These are phyloP conservation scores for Wolfiporia cocos DNA, from an alignment of 1,284 basidiomycete genomes.

Conservation along the genomic window DNA sequence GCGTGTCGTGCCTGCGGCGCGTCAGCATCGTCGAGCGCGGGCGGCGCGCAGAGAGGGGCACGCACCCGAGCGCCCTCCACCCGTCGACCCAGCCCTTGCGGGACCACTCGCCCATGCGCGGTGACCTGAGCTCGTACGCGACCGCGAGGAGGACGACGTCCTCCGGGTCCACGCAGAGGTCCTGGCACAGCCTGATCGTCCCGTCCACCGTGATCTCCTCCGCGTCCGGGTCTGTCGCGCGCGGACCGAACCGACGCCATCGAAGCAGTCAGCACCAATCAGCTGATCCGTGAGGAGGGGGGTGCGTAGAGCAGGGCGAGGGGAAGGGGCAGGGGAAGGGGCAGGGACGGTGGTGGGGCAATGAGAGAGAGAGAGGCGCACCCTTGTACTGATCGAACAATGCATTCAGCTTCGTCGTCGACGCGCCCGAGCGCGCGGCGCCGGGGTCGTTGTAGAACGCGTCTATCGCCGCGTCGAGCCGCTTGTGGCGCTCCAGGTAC, in stretches of 20 bases:
- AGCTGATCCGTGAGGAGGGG: no score
- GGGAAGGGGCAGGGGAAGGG: no score
- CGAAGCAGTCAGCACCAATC: no score
- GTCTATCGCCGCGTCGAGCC: constrained; percentile 72
- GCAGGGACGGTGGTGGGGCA: no score
- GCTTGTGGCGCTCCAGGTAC: constrained; percentile 66
- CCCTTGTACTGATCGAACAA: constrained; percentile 82
- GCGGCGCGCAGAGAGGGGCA: constrained; percentile 4
- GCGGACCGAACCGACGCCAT: neutral
- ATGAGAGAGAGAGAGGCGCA: no score
- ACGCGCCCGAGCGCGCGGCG: constrained; percentile 28
- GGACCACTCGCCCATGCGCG: constrained; percentile 71
- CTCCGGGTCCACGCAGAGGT: constrained; percentile 64
- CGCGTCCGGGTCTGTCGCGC: constrained; percentile 42
- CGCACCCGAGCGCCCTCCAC: constrained; percentile 67
- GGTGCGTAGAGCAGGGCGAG: no score
- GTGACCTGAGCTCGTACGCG: constrained; percentile 73
- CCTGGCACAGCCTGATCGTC: constrained; percentile 67
- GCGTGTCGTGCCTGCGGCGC: constrained; percentile 58
- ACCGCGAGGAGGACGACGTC: constrained; percentile 75
- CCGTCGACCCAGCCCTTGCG: constrained; percentile 76
- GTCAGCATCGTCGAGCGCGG: neutral
- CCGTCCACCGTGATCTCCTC: constrained; percentile 64
- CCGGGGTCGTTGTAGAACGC: constrained; percentile 57
- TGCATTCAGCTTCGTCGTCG: constrained; percentile 51